Conservation (phyloP, 2,329 filamentous ascomycete genomes). For the Colletotrichum sp. region DNA sequence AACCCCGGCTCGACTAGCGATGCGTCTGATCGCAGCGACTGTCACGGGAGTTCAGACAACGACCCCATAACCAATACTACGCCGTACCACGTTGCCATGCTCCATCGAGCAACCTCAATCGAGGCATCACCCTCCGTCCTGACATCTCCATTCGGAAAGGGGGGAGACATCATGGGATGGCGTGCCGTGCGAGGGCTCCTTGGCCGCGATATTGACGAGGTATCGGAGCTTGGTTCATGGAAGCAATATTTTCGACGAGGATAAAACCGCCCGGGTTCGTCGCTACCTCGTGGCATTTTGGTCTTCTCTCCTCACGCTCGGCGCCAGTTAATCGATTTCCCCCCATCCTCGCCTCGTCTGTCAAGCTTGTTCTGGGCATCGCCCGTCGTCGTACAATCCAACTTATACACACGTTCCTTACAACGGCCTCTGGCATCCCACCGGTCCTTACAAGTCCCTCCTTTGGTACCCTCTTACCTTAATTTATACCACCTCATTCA, state of each 20-base stretch:
- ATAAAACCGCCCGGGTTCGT: background rate
- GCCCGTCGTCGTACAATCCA: background rate
- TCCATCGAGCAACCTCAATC: background rate
- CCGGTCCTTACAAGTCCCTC: background rate
- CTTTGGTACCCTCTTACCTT: background rate
- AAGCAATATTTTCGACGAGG: background rate
- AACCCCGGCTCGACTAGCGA: background rate
- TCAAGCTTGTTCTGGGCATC: background rate
- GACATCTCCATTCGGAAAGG: background rate
- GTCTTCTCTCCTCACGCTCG: background rate
- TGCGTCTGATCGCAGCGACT: conserved; percentile 4
- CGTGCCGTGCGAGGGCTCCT: background rate
- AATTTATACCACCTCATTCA: background rate
- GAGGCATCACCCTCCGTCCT: background rate
- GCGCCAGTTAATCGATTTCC: background rate
- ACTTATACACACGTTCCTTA: background rate
- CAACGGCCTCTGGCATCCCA: background rate
- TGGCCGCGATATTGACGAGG: background rate
- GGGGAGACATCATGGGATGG: background rate
- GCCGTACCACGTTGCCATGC: background rate
- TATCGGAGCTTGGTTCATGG: background rate
- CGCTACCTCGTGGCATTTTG: background rate
- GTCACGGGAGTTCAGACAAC: background rate
- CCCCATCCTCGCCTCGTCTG: background rate
- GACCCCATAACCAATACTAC: background rate